Evolutionary conservation across 1,139 yeast genomes (phyloP), one percentile per base, ranked within the genome.

Genomic region (Kodamaea alishanica): DNA sequence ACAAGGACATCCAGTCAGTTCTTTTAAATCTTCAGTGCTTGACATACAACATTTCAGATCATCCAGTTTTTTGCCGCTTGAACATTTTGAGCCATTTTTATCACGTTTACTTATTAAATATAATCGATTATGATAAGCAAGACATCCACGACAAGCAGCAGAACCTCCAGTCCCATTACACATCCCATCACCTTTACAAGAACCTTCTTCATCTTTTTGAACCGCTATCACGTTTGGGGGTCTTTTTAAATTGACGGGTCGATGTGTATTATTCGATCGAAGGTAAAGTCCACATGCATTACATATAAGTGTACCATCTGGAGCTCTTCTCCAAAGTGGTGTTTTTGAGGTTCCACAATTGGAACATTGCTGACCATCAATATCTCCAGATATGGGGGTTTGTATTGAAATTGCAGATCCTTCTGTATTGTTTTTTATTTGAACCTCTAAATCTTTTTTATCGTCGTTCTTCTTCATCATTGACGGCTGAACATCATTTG

Each of bases 131-230:
- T 85, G 84, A 55, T 61, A 84, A 3, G 92, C 89, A 2, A 95
- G 94, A 55, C 95, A 86, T 4, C 90, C 89, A 47, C 80, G 73
- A 57, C 95, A 86, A 2, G 88, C 88, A 4, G 74, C 74, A 2
- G 89, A 65, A 1, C 95, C 95, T 4, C 95, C 95, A 1, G 92
- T 85, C 2, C 95, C 95, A 52, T 85, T 85, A 59, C 95, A 86
- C 46, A 81, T 72, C 5, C 95, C 95, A 51, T 84, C 87, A 8
- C 95, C 95, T 42, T 81, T 79, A 54, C 95, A 86, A 4, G 85
- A 74, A 0, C 95, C 95, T 28, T 62, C 65, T 24, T 65, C 65
- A 23, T 51, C 55, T 27, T 65, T 60, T 6, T 62, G 58, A 8
- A 80, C 61, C 2, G 73, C 56, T 1, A 79, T 74, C 12, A 79